Conservation (phyloP, 768 basidiomycete genomes). For the Lentinula sp. region DNA sequence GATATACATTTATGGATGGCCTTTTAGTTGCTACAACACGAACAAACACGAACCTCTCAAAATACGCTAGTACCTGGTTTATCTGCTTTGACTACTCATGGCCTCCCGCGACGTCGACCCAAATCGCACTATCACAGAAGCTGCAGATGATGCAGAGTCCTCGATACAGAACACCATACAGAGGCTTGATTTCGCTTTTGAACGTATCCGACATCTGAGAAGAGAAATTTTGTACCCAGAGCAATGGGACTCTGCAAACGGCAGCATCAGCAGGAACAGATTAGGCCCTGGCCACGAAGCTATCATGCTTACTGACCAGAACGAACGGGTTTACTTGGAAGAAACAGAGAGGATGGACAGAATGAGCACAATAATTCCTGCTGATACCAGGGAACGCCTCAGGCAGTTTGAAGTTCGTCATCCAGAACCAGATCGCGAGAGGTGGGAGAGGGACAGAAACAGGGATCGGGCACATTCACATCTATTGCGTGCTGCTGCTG, state of each 20-base stretch:
- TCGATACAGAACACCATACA: constrained; percentile 29
- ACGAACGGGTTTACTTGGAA: constrained; percentile 4
- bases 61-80: neutral
- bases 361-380: constrained; percentile 4
- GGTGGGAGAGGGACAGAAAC: neutral
- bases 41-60: neutral
- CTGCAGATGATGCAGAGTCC: constrained; percentile 16
- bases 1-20: neutral
- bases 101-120: neutral
- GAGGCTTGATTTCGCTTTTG: constrained; percentile 49
- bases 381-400: constrained; percentile 5
- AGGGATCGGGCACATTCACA: neutral
- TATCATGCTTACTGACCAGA: constrained; percentile 24
- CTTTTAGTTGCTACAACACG: neutral
- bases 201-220: constrained; percentile 48
- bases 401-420: constrained; percentile 6
- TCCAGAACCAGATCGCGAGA: neutral
- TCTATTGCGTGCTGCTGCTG: constrained; percentile 6
- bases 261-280: constrained; percentile 17
- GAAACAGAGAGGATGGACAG: constrained; percentile 1
- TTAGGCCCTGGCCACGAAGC: constrained; percentile 36
- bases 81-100: neutral
- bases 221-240: constrained; percentile 38
- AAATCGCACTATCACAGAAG: neutral
- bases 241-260: constrained; percentile 17